Base-by-base conservation (phyloP, 2,329 filamentous ascomycete genomes). In the Apiospora hydei region DNA sequence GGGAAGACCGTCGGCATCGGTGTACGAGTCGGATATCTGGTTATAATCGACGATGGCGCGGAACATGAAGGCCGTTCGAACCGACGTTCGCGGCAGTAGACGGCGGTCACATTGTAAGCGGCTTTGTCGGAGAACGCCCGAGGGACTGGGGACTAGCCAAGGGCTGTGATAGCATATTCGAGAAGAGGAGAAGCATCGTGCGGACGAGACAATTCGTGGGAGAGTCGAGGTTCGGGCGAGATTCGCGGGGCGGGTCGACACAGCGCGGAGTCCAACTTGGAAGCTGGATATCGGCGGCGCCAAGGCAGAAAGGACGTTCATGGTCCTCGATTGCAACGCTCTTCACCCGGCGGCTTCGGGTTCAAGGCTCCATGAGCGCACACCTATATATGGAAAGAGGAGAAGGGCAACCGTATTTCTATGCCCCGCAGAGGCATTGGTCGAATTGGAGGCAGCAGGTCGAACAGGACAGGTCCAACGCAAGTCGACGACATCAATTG, bases 11-110 rank as follows among this genome's bases (percentile, higher is more conserved):
- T 78, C 75, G 67, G 84, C 83, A 77, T 92, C 89, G 66, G 83
- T 82, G 77, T 92, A 92, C 71, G 85, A 83, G 30, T 81, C 81
- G 0, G 90, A 90, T n/a, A 92, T 80, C 69, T 90, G 83, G 71
- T 87, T 84, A 77, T 90, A 92, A 74, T 86, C 80, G n/a, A 82
- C 86, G 72, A 89, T 82, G 69, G 86, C 77, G 30, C 77, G 74
- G 69, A 77, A 78, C 38, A 72, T 76, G 71, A 80, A 83, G 49
- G 81, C 53, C 7, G 75, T 78, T 67, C 77, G 81, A 66, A 76
- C 66, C 24, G 75, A 73, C 47, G 73, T 73, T n/a, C 75, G 72
- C 47, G 78, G 73, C 51, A 73, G 64, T 21, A 76, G 44, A 11
- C 57, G 57, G 16, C 66, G 57, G 21, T 71, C 43, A 34, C 34